Evolutionary conservation across 2,329 filamentous ascomycete species (phyloP).

Genomic region (Didymellaceae sp.): DNA sequence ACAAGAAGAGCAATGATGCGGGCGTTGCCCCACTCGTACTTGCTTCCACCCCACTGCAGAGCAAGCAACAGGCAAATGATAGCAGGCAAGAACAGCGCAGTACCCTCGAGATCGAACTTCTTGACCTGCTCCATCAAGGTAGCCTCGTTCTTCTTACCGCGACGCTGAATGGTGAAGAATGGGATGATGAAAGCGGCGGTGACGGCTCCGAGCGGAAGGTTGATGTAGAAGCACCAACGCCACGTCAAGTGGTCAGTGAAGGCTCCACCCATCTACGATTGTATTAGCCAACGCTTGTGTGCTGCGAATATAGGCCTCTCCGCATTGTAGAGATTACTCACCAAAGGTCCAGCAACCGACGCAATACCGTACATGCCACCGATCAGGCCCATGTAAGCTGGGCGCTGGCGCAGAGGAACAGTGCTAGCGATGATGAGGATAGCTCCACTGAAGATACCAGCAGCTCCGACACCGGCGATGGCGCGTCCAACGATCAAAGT

Average conservation of each 20-base stretch:
- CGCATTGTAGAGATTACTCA: conserved; percentile 28
- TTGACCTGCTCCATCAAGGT: conserved; percentile 49
- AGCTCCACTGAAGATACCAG: conserved; percentile 59
- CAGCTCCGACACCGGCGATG: conserved; percentile 58
- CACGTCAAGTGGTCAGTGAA: conserved; percentile 56
- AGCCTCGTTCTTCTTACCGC: conserved; percentile 40
- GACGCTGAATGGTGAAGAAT: conserved; percentile 47
- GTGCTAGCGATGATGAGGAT: conserved; percentile 55
- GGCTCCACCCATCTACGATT: conserved; percentile 51
- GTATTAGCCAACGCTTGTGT: conserved; percentile 32
- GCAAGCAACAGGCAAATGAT: conserved; percentile 58
- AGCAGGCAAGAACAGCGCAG: conserved; percentile 52
- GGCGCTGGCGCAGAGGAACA: conserved; percentile 55
- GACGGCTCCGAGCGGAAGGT: conserved; percentile 59
- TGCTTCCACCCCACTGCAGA: conserved; percentile 59
- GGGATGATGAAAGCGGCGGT: conserved; percentile 51
- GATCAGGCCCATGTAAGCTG: conserved; percentile 57
- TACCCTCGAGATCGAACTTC: conserved; percentile 57
- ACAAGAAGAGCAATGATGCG: conserved; percentile 57
- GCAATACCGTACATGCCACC: conserved; percentile 59
- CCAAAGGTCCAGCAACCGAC: conserved; percentile 55
- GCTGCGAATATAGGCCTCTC: conserved; percentile 10
- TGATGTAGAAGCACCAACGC: conserved; percentile 56
- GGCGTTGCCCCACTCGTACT: conserved; percentile 54
- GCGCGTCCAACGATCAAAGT: conserved; percentile 61